phyloP scores from a whole-genome alignment of 106 monocot genomes.

The Dioscorea dumetorum region DNA sequence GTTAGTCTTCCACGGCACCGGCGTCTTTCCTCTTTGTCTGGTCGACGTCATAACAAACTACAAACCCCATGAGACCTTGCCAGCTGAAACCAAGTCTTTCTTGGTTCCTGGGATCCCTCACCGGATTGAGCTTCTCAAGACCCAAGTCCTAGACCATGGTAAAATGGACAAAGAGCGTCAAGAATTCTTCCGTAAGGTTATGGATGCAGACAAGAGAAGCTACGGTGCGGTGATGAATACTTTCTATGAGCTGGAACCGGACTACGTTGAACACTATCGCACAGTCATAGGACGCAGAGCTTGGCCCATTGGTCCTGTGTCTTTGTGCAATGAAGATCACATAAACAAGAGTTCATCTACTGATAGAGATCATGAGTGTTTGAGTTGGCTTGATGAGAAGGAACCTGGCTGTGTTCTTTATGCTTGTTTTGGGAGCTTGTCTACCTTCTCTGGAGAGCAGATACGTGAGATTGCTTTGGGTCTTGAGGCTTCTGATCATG shows the following conservation, averaged over 20 bases:
- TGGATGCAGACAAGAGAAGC: neutral
- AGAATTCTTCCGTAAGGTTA: neutral
- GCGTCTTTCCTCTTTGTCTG: slow-evolving; percentile 1
- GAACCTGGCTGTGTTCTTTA: neutral
- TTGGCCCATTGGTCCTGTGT: neutral
- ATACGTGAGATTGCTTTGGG: neutral
- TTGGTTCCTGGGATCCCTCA: neutral
- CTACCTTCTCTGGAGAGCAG: neutral
- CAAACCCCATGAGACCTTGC: neutral
- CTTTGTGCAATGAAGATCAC: neutral
- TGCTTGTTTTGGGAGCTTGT: slow-evolving; percentile 3
- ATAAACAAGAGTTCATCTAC: too few species aligned
- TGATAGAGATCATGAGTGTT: neutral
- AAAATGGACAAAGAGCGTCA: too few species aligned
- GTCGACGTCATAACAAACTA: neutral
- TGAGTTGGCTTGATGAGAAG: slow-evolving; percentile 11
- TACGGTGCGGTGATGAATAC: neutral
- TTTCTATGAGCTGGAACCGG: slow-evolving; percentile 2
- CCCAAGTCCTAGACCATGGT: neutral
- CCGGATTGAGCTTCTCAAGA: neutral
- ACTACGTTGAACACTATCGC: neutral
- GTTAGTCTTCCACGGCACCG: slow-evolving; percentile 6
- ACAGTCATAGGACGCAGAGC: neutral
- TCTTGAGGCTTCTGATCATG: neutral
- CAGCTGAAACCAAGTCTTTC: neutral